Evolutionary conservation across 2,329 filamentous ascomycete species (phyloP).

Genomic region (Penicillium psychrosexuale): DNA sequence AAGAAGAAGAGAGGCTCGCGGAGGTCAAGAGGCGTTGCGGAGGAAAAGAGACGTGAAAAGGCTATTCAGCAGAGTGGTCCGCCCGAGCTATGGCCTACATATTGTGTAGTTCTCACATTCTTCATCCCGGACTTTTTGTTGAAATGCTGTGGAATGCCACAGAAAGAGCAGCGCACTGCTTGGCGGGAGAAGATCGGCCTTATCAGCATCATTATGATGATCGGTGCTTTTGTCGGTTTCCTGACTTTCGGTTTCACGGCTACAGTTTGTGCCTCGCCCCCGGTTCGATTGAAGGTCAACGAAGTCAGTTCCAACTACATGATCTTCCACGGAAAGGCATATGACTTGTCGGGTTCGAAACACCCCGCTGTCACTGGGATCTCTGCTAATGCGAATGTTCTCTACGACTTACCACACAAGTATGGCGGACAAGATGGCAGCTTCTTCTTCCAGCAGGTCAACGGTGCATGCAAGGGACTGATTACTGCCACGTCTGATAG

Average conservation of each 20-base stretch:
- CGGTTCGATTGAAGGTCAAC: conserved; percentile 74
- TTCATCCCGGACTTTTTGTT: conserved; percentile 87
- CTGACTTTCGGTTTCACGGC: conserved; percentile 95
- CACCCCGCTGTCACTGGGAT: conserved; percentile 82
- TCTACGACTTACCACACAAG: conserved; percentile 80
- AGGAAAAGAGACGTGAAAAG: conserved; percentile 60
- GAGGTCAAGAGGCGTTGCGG: conserved; percentile 55
- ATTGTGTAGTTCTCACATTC: conserved; percentile 90
- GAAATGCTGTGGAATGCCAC: conserved; percentile 77
- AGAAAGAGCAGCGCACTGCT: conserved; percentile 82
- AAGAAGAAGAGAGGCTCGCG: conserved; percentile 64
- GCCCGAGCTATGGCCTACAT: conserved; percentile 89
- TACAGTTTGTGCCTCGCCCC: conserved; percentile 73
- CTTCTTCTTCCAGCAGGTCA: conserved; percentile 98
- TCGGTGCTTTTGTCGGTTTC: conserved; percentile 88
- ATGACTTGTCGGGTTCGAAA: conserved; percentile 71
- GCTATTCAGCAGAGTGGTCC: conserved; percentile 65
- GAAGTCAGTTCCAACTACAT: conserved; percentile 78
- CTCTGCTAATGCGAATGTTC: conserved; percentile 68
- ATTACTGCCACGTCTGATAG: conserved; percentile 65
- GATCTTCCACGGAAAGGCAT: conserved; percentile 93
- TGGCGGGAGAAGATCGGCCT: conserved; percentile 99
- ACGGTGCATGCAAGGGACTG: conserved; percentile 88
- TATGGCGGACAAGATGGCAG: conserved; percentile 89
- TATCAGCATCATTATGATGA: conserved; percentile 84